Percentiles rank a stretch among this genome's conserved stretches.
These are phyloP conservation scores for Solanum pennellii DNA, from an alignment of 257 asterid species.

Conservation along the genomic window DNA sequence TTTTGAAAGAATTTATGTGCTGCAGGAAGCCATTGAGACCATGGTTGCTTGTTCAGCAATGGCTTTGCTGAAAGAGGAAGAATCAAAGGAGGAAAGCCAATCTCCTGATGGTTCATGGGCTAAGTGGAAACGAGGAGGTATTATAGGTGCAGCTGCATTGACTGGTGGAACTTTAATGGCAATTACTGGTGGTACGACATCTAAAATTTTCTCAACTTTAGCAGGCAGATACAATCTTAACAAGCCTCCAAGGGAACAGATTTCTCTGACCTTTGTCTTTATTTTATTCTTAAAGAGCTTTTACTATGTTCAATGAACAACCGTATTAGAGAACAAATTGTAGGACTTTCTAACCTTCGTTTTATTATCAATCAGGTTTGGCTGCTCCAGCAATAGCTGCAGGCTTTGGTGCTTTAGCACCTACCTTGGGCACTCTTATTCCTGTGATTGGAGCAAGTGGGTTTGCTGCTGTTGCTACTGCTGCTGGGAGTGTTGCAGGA, in stretches of 20 bases:
- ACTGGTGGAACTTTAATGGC: constrained; percentile 98
- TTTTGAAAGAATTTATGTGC: neutral
- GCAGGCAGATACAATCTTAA: neutral
- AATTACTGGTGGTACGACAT: constrained; percentile 67
- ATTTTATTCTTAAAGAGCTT: neutral
- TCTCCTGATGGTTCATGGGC: constrained; percentile 54
- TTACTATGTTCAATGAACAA: neutral
- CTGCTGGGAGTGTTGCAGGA: constrained; percentile 96
- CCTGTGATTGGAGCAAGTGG: constrained; percentile 96
- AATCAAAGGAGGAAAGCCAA: constrained; percentile 33
- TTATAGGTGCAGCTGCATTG: constrained; percentile 97
- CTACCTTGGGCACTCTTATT: constrained; percentile 73
- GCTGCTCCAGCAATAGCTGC: constrained; percentile 99
- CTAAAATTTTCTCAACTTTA: neutral
- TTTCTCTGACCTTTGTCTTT: neutral
- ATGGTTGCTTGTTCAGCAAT: constrained; percentile 92
- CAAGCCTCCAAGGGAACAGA: neutral
- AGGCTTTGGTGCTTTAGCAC: constrained; percentile 87
- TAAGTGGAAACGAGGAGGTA: constrained; percentile 92
- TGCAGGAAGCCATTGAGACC: constrained; percentile 86
- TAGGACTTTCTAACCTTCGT: neutral
- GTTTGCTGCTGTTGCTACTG: constrained; percentile 87
- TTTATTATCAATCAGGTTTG: constrained; percentile 31
- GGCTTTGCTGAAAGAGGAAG: constrained; percentile 71
- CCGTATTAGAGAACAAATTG: neutral